phyloP scores from a whole-genome alignment of 169 alveolate species.

The Amoebophrya sp. region DNA sequence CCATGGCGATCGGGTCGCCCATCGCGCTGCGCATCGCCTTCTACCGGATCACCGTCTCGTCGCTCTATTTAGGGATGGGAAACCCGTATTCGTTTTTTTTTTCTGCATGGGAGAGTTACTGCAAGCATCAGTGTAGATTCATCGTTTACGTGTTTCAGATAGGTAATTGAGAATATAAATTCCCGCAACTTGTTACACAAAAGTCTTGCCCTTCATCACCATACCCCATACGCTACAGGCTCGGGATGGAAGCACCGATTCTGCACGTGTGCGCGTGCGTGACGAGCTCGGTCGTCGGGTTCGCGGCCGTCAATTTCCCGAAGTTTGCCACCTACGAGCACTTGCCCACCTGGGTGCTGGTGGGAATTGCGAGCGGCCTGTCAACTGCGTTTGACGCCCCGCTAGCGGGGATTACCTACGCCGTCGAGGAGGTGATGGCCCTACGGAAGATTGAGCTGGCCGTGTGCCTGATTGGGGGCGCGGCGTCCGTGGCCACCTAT shows the following conservation, averaged over 20 bases:
- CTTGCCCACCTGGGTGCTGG: not conserved
- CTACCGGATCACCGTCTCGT: not conserved
- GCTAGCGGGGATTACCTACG: not conserved
- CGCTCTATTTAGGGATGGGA: not conserved
- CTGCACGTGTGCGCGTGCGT: not conserved
- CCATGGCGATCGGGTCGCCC: not conserved
- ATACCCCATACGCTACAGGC: not conserved
- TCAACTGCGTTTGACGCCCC: not conserved
- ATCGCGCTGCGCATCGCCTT: not conserved
- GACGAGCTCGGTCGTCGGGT: not conserved
- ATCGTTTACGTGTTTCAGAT: too few relatives aligned
- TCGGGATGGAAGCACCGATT: not conserved
- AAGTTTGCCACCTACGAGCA: not conserved
- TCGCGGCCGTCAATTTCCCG: too few relatives aligned
- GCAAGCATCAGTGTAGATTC: too few relatives aligned
- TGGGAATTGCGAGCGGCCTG: not conserved
- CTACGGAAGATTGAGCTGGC: not conserved
- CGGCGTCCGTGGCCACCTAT: not conserved
- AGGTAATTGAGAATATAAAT: too few relatives aligned
- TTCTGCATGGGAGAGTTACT: too few relatives aligned
- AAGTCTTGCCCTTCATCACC: too few relatives aligned
- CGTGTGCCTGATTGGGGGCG: not conserved
- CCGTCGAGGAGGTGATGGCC: not conserved
- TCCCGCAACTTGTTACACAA: too few relatives aligned
- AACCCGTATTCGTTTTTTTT: not conserved